These are phyloP conservation scores for Xylaria telfairii DNA, from an alignment of 495 filamentous ascomycete species.

Conservation along the genomic window DNA sequence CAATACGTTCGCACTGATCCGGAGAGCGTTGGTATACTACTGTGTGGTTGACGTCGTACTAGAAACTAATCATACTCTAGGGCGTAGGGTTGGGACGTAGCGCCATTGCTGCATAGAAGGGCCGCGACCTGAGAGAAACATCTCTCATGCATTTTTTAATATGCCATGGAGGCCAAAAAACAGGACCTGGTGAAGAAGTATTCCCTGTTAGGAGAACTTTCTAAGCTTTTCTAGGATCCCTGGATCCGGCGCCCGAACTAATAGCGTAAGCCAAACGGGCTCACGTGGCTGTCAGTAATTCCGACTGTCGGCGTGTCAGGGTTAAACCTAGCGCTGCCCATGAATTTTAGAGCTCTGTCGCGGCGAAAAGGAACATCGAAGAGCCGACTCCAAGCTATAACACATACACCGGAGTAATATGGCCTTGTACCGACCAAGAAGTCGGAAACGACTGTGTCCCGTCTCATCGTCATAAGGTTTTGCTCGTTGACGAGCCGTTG, in stretches of 20 bases:
- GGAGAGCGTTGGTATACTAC: background rate
- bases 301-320: constrained; percentile 3
- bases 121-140: background rate
- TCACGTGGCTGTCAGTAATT: background rate
- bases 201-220: background rate
- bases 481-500: background rate
- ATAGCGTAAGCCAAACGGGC: background rate
- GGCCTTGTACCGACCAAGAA: background rate
- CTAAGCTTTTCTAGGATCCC: background rate
- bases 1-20: background rate
- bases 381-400: background rate
- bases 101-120: background rate
- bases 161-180: background rate
- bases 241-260: background rate
- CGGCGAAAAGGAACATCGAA: background rate
- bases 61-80: background rate
- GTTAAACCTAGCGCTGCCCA: constrained; percentile 4
- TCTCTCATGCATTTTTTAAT: background rate
- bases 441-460: background rate
- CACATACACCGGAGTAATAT: background rate
- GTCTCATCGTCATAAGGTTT: background rate
- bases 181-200: background rate
- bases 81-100: background rate
- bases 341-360: background rate
- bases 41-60: background rate